Evolutionary conservation across 768 basidiomycete species (phyloP).

Genomic region (Punctularia strigosozonata): DNA sequence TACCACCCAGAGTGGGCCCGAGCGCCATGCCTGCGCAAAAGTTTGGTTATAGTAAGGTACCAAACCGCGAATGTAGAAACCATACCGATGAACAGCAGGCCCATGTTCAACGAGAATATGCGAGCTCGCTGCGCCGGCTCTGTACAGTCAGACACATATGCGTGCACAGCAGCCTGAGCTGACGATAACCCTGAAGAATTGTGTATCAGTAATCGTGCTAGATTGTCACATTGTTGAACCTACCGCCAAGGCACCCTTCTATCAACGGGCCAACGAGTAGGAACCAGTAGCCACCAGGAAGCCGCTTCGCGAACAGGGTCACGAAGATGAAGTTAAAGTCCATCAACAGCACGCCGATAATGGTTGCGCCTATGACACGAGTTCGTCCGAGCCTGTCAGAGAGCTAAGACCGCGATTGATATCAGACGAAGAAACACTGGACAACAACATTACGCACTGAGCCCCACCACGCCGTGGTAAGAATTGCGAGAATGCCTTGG

Average conservation of each 20-base stretch:
- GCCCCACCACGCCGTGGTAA: slow-evolving; percentile 85
- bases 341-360: slow-evolving; percentile 46
- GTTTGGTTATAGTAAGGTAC: too few relatives aligned
- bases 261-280: slow-evolving; percentile 51
- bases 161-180: slow-evolving; percentile 40
- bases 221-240: slow-evolving; percentile 11
- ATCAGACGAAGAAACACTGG: background rate
- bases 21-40: too few relatives aligned
- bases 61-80: too few relatives aligned
- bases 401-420: slow-evolving; percentile 26
- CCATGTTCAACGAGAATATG: slow-evolving; percentile 51
- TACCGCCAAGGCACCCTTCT: slow-evolving; percentile 67
- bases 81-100: slow-evolving; percentile 64
- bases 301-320: slow-evolving; percentile 36
- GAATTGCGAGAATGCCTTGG: slow-evolving; percentile 62
- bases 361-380: slow-evolving; percentile 45
- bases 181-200: slow-evolving; percentile 34
- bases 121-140: slow-evolving; percentile 41
- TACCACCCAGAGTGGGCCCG: slow-evolving; percentile 63
- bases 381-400: slow-evolving; percentile 74
- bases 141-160: slow-evolving; percentile 62
- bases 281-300: slow-evolving; percentile 81
- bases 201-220: slow-evolving; percentile 11
- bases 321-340: slow-evolving; percentile 63
- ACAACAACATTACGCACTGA: slow-evolving; percentile 35